A percentile compares a stretch with the other conserved stretches of the same genome.
Evolutionary conservation across 1,139 yeast genomes (phyloP).

Genomic region (Hyphopichia pseudoburtonii): DNA sequence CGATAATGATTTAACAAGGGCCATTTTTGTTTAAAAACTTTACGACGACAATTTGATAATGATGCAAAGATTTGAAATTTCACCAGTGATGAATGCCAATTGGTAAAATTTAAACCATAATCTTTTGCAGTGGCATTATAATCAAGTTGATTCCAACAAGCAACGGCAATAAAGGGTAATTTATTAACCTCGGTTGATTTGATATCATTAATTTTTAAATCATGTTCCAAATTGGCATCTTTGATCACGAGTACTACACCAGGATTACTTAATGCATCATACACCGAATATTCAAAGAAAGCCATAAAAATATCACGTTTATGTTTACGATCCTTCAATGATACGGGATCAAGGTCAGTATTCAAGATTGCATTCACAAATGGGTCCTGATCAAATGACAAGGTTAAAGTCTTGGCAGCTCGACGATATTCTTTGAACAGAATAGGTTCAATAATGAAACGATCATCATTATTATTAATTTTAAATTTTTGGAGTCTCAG

Average conservation of each 20-base stretch:
- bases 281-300: constrained; percentile 37
- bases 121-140: constrained; percentile 25
- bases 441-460: too few species aligned
- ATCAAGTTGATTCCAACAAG: constrained; percentile 38
- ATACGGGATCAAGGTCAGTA: constrained; percentile 23
- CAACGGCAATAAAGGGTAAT: constrained; percentile 35
- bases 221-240: constrained; percentile 30
- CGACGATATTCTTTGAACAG: constrained; percentile 34
- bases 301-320: constrained; percentile 37
- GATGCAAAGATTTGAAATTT: constrained; percentile 36
- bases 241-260: constrained; percentile 35
- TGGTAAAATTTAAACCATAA: constrained; percentile 11
- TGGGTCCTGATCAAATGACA: constrained; percentile 43
- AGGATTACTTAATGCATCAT: constrained; percentile 34
- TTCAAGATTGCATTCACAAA: constrained; percentile 40
- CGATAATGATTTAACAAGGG: constrained; percentile 36
- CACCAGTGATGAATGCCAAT: constrained; percentile 27
- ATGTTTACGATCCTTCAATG: constrained; percentile 21
- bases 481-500: constrained; percentile 9
- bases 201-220: constrained; percentile 1
- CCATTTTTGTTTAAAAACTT: constrained; percentile 32
- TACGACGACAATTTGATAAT: constrained; percentile 36
- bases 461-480: constrained; percentile 2
- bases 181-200: constrained; percentile 5
- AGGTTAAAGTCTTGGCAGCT: constrained; percentile 37